Conservation (phyloP, 345 rosid species). For the Eucalyptus albens region DNA sequence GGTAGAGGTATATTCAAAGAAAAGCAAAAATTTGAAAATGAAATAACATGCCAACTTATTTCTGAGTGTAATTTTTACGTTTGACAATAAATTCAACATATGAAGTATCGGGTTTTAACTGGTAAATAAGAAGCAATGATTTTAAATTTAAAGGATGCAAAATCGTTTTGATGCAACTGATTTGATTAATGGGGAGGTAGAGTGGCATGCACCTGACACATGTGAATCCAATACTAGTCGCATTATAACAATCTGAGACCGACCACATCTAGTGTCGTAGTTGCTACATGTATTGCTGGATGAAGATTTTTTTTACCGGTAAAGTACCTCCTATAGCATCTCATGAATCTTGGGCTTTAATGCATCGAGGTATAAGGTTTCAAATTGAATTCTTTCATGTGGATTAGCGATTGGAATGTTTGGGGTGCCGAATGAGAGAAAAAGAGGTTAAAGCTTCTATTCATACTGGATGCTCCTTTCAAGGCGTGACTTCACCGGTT, state of each 20-base stretch:
- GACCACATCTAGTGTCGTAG: neutral
- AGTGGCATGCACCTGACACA: neutral
- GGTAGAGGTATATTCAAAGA: neutral
- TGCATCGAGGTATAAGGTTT: neutral
- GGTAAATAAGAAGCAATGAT: neutral
- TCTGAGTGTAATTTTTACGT: neutral
- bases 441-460: neutral
- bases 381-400: accelerated
- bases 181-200: neutral
- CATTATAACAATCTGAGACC: too few relatives aligned
- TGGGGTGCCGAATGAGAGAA: too few relatives aligned
- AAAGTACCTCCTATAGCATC: neutral
- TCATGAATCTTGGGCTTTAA: neutral
- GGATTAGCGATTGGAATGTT: neutral
- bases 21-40: neutral
- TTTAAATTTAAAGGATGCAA: neutral
- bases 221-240: neutral
- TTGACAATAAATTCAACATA: neutral
- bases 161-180: neutral
- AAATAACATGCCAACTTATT: neutral
- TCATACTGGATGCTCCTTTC: neutral
- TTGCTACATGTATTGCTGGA: neutral
- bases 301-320: neutral
- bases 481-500: neutral
- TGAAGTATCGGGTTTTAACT: neutral